Base-by-base conservation (phyloP, 2,329 filamentous ascomycete species). In the Hansfordia pulvinata region DNA sequence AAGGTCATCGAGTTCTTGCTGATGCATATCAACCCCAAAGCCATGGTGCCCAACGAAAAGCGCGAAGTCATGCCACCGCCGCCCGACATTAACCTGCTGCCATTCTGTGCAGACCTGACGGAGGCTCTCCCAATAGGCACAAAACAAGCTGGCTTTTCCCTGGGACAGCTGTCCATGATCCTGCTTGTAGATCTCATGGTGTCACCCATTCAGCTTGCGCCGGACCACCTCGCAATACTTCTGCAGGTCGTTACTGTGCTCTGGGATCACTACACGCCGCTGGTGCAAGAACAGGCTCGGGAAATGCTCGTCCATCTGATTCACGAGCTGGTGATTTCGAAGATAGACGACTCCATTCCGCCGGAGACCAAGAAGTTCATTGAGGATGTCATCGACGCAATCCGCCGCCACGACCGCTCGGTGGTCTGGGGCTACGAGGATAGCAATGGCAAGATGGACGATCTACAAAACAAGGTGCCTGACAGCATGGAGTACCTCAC, bases 241-340 rank as follows among this genome's bases (percentile, higher is more conserved):
- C 60, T 98, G 10, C 90, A 98, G 50, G 82, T 93, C 7, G 77
- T 94, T 5, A 76, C 88, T 9, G 84, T 96, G 4, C 67, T 96
- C 2, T 98, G 90, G 90, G 92, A 98, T 48, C 88, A 96, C 44
- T 94, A 98, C 43, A 93, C 83, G 2, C 75, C 83, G 3, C 69
- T 94, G 8, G 90, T 98, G 2, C 88, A 96, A 49, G 90, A 96
- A 39, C 88, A 98, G 50, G 86, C 92, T 17, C 75, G 86, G 25
- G 90, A 98, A 52, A 93, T 98, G 86, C 69, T 98, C 10, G 86
- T 98, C 2, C 90, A 98, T 56, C 66, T 98, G 11, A 92, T 98
- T 24, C 90, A 98, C 42, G 90, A 96, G 49, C 64, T 96, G 6
- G 84, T 98, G 19, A 85, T 94, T 16, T 73, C 72, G 2, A 65